Percentiles rank a stretch among this genome's conserved stretches.
Evolutionary conservation across 73 alveolate species (phyloP).

Genomic region (Uronychia setigera): DNA sequence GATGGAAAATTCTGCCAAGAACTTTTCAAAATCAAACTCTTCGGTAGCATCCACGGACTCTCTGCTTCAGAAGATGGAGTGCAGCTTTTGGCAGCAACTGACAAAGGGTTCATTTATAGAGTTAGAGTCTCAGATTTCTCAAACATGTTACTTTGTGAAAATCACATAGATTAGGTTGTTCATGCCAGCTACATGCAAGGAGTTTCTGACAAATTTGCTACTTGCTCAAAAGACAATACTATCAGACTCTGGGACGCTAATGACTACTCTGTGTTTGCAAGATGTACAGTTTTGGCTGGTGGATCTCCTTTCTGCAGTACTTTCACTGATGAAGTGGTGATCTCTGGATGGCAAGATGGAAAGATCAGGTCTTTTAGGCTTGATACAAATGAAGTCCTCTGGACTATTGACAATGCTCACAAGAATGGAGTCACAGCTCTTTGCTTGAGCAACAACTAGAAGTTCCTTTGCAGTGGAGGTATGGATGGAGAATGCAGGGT

Average conservation of each 20-base stretch:
- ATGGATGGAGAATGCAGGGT: constrained; percentile 94
- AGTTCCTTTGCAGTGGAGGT: constrained; percentile 94
- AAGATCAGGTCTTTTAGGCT: constrained; percentile 88
- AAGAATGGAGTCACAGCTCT: constrained; percentile 94
- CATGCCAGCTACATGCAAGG: constrained; percentile 84
- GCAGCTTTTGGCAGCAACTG: constrained; percentile 90
- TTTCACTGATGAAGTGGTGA: constrained; percentile 91
- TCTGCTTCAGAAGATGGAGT: constrained; percentile 83
- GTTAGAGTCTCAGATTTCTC: constrained; percentile 86
- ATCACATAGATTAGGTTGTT: constrained; percentile 90
- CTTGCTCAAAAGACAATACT: constrained; percentile 95
- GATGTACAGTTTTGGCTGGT: constrained; percentile 77
- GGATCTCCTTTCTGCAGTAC: constrained; percentile 90
- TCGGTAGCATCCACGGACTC: constrained; percentile 85
- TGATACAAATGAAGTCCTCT: constrained; percentile 84
- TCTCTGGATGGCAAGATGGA: constrained; percentile 97
- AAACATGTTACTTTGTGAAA: constrained; percentile 89
- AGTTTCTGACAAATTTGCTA: constrained; percentile 93
- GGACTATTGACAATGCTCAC: constrained; percentile 98
- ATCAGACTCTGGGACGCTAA: constrained; percentile 95
- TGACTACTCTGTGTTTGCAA: constrained; percentile 90
- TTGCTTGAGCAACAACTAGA: constrained; percentile 77
- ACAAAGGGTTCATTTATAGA: constrained; percentile 89
- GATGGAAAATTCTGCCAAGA: constrained; percentile 77
- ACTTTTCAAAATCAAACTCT: constrained; percentile 75